These are phyloP conservation scores for Diaporthe citrichinensis DNA, from an alignment of 2,329 filamentous ascomycete species.

Conservation along the genomic window DNA sequence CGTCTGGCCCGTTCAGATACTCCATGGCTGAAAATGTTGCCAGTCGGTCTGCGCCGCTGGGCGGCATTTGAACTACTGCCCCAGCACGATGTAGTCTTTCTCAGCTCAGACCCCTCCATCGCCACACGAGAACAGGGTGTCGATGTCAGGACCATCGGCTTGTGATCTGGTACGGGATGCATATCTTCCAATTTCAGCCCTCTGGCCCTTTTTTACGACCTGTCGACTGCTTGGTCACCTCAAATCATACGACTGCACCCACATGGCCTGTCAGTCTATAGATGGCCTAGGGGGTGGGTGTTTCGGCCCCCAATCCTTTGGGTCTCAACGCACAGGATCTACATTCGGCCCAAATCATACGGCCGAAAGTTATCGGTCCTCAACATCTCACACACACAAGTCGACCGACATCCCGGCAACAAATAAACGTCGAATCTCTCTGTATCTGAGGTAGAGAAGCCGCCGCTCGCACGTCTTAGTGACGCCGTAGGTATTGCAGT, in stretches of 20 bases:
- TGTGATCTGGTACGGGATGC: background rate
- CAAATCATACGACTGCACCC: background rate
- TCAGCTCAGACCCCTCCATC: slow-evolving; percentile 30
- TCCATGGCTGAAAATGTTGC: slow-evolving; percentile 29
- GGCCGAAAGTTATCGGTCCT: slow-evolving; percentile 1
- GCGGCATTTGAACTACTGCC: slow-evolving; percentile 8
- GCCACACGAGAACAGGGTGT: slow-evolving; percentile 10
- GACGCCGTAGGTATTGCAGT: background rate
- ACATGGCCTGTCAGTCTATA: background rate
- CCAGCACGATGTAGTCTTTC: slow-evolving; percentile 1
- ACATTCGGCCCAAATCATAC: background rate
- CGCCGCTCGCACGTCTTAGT: background rate
- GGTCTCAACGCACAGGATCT: background rate
- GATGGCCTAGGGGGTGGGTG: background rate
- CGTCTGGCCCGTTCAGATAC: background rate
- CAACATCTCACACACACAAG: background rate
- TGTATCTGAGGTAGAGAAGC: background rate
- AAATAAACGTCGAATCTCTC: background rate
- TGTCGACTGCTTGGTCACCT: slow-evolving; percentile 4
- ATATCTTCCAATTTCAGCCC: slow-evolving; percentile 3
- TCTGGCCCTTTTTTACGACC: slow-evolving; percentile 13
- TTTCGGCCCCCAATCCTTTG: slow-evolving; percentile 22
- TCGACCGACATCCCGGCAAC: background rate
- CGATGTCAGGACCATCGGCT: slow-evolving; percentile 1
- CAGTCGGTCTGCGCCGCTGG: slow-evolving; percentile 11